Evolutionary conservation across 2,329 filamentous ascomycete species (phyloP).

Genomic region (Nemania sp.): DNA sequence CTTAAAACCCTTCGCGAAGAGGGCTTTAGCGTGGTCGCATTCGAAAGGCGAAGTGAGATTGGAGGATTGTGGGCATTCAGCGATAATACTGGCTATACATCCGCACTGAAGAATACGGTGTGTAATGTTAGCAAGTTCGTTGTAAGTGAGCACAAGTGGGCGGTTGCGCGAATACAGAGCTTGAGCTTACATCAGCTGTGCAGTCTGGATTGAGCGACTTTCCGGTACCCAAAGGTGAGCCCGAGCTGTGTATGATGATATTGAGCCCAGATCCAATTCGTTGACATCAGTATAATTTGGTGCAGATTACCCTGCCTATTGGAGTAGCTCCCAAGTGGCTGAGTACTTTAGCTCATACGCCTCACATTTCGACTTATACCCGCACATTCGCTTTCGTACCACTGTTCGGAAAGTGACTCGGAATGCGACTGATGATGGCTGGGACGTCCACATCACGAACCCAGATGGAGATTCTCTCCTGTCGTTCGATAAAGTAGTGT

Average conservation of each 20-base stretch:
- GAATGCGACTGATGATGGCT: slow-evolving; percentile 20
- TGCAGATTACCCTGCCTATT: slow-evolving; percentile 23
- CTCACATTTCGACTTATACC: slow-evolving; percentile 24
- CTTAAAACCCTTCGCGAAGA: slow-evolving; percentile 49
- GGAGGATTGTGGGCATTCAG: slow-evolving; percentile 51
- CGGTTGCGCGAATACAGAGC: neutral
- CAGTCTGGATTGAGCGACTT: slow-evolving; percentile 31
- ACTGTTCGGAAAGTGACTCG: slow-evolving; percentile 26
- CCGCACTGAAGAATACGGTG: slow-evolving; percentile 40
- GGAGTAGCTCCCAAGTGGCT: slow-evolving; percentile 17
- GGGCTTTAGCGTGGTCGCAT: slow-evolving; percentile 48
- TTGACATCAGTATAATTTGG: neutral
- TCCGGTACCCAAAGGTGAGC: slow-evolving; percentile 26
- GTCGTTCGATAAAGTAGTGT: slow-evolving; percentile 29
- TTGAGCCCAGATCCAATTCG: neutral
- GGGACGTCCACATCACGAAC: slow-evolving; percentile 27
- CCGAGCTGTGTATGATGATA: neutral
- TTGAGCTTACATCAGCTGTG: neutral
- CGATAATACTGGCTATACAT: slow-evolving; percentile 32
- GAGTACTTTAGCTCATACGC: slow-evolving; percentile 29
- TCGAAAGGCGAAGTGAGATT: slow-evolving; percentile 46
- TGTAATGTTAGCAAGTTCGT: slow-evolving; percentile 41
- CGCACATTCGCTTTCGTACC: slow-evolving; percentile 24
- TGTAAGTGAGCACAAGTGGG: slow-evolving; percentile 11
- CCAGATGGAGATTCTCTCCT: slow-evolving; percentile 15